Evolutionary conservation across 2,329 filamentous ascomycete genomes (phyloP).

Genomic region (Myriangium duriaei): DNA sequence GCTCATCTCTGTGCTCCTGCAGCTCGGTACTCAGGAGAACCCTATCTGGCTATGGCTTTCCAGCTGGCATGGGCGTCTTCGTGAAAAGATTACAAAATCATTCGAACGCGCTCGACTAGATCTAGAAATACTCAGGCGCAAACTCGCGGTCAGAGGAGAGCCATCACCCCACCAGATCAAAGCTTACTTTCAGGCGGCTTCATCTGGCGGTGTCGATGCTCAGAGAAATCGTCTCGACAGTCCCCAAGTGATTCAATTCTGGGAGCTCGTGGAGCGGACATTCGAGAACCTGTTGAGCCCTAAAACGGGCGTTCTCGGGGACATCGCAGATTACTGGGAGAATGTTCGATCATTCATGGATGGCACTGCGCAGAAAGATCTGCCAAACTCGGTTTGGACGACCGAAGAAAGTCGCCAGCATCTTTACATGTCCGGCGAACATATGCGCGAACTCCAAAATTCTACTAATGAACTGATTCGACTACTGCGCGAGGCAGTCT

Average conservation of each 20-base stretch:
- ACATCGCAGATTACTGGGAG: constrained; percentile 89
- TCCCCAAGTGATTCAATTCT: constrained; percentile 71
- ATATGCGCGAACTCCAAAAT: constrained; percentile 59
- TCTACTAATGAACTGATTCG: constrained; percentile 73
- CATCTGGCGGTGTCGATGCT: constrained; percentile 35
- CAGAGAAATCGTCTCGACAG: constrained; percentile 51
- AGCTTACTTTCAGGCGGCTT: constrained; percentile 60
- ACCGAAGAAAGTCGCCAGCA: constrained; percentile 66
- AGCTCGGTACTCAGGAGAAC: constrained; percentile 88
- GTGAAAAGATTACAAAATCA: constrained; percentile 65
- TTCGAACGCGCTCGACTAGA: constrained; percentile 83
- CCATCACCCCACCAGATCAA: constrained; percentile 58
- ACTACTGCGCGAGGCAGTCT: constrained; percentile 66
- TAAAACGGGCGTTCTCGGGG: constrained; percentile 67
- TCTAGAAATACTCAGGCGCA: constrained; percentile 77
- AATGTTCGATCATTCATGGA: constrained; percentile 81
- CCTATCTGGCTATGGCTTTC: constrained; percentile 94
- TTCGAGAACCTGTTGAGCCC: constrained; percentile 61
- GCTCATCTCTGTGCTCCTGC: constrained; percentile 75
- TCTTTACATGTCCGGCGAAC: constrained; percentile 63
- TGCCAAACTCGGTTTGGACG: constrained; percentile 42
- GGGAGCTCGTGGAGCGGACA: constrained; percentile 75
- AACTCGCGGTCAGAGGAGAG: constrained; percentile 61
- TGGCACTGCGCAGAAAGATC: constrained; percentile 64
- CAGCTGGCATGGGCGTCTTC: constrained; percentile 79